Evolutionary conservation across 2,329 filamentous ascomycete species (phyloP).

Genomic region (Hymenoscyphus albidus): DNA sequence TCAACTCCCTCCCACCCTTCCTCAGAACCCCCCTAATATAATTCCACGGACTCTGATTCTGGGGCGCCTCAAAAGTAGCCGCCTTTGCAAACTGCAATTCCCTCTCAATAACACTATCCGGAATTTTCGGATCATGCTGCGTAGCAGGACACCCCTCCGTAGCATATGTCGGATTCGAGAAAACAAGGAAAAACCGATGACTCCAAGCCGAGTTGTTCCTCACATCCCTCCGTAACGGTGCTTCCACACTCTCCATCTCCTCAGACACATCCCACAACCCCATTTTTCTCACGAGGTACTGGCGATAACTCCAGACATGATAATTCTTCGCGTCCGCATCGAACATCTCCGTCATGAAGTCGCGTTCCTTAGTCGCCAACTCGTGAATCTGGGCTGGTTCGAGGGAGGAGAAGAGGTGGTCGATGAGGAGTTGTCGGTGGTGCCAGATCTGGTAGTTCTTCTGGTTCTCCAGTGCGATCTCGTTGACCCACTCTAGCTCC

Average conservation of each 20-base stretch:
- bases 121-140: constrained; percentile 52
- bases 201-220: constrained; percentile 98
- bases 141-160: constrained; percentile 48
- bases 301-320: constrained; percentile 95
- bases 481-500: constrained; percentile 84
- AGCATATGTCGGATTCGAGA: constrained; percentile 55
- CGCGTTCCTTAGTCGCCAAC: constrained; percentile 63
- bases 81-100: constrained; percentile 72
- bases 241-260: constrained; percentile 69
- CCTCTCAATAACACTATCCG: constrained; percentile 61
- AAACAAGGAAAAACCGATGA: constrained; percentile 91
- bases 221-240: constrained; percentile 73
- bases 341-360: constrained; percentile 78
- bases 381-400: constrained; percentile 51
- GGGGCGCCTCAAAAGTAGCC: constrained; percentile 74
- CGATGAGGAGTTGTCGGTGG: constrained; percentile 62
- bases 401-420: constrained; percentile 53
- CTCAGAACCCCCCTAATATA: constrained; percentile 75
- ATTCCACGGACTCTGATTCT: constrained; percentile 94
- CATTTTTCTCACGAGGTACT: constrained; percentile 62
- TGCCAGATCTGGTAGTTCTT: constrained; percentile 99
- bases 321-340: constrained; percentile 92
- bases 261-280: constrained; percentile 57
- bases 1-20: constrained; percentile 56
- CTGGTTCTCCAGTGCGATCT: constrained; percentile 74